Conservation (phyloP, 176 grass and related monocot genomes). For the Microstegium vimineum region DNA sequence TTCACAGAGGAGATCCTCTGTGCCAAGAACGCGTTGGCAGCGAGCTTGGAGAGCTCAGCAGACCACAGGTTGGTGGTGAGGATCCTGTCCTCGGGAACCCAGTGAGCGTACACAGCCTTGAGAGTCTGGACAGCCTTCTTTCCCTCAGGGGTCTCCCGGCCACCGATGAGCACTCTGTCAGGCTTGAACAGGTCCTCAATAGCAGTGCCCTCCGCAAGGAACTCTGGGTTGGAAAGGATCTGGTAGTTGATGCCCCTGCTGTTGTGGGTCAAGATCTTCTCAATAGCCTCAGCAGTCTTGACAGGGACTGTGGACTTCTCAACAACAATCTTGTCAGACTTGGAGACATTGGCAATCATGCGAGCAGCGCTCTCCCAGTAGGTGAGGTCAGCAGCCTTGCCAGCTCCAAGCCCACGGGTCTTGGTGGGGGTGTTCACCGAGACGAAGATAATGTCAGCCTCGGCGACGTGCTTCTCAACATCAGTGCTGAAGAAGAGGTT, state of each 20-base stretch:
- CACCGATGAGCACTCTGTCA: conserved; percentile 81
- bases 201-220: conserved; percentile 80
- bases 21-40: conserved; percentile 33
- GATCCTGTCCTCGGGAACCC: conserved; percentile 24
- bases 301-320: conserved; percentile 96
- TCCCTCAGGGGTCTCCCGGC: conserved; percentile 50
- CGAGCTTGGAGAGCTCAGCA: conserved; percentile 33
- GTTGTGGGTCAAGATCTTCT: conserved; percentile 96
- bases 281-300: conserved; percentile 87
- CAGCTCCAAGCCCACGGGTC: conserved; percentile 86
- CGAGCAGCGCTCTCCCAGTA: conserved; percentile 97
- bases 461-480: conserved; percentile 73
- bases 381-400: conserved; percentile 88
- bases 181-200: conserved; percentile 79
- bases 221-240: conserved; percentile 95
- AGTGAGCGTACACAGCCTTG: conserved; percentile 43
- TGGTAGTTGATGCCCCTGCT: conserved; percentile 96
- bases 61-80: conserved; percentile 50
- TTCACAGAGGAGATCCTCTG: conserved; percentile 44
- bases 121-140: conserved; percentile 70
- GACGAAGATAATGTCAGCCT: conserved; percentile 89
- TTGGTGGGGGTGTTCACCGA: conserved; percentile 92
- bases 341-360: conserved; percentile 89
- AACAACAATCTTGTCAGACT: conserved; percentile 90
- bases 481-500: conserved; percentile 93